Evolutionary conservation across 345 rosid genomes (phyloP), one percentile per base, ranked within the genome.

Genomic region (Eutrema yunnanense): DNA sequence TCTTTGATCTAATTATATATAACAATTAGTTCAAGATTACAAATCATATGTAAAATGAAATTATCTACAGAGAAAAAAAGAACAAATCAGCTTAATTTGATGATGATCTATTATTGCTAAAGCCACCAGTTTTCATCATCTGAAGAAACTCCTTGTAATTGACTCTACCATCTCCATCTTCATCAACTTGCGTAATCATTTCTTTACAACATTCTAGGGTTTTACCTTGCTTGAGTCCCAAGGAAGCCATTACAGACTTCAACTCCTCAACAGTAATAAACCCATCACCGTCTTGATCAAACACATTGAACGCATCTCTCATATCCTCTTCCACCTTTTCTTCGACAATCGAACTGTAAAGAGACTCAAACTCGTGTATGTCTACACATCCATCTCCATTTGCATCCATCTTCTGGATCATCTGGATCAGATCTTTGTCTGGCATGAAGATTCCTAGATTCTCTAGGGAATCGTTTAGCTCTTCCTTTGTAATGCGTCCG

Each of bases 141-240:
- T 79, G 79, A 59, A 56, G 65, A 51, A 79, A 79, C 72, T 79
- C 79, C 13, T 56, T 73, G 75, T 68, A 79, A 59, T 69, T 59
- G 26, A 79, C 76, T 66, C 74, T 79, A 42, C 82, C 82, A 69
- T 79, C 82, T 14, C 82, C 81, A 73, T 78, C 81, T 38, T 59
- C 82, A 36, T 79, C 82, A 0, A 79, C 82, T 27, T 74, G 67
- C 72, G 47, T 74, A 49, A 79, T 79, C 75, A 79, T 79, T 55
- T 57, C 65, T 54, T 58, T 57, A 62, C 82, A 79, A 58, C 70
- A 71, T 41, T 79, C 54, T 16, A 79, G 38, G 56, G 72, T 74
- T 66, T 43, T 62, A 52, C 76, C 82, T 74, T 79, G 79, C 68
- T 73, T 79, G 46, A 79, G 74, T 8, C 82, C 82, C 65, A 79